phyloP scores from a whole-genome alignment of 768 basidiomycete species.

The Arthromyces matolae region DNA sequence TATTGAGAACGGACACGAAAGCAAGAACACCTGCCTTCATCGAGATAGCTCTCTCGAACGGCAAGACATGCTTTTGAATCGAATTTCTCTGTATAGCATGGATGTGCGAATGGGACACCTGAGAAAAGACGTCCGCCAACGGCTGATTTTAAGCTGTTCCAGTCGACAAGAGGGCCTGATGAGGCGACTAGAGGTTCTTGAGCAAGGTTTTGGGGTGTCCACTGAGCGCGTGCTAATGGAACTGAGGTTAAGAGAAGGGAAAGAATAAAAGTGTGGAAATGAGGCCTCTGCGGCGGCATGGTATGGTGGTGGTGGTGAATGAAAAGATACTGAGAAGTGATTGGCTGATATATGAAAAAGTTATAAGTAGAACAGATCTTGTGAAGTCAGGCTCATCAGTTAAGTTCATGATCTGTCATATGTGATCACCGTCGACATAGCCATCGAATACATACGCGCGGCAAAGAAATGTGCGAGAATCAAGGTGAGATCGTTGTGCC shows the following conservation, averaged over 20 bases:
- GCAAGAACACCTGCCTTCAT: conserved; percentile 15
- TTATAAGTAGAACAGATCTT: too few species aligned
- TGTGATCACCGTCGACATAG: too few species aligned
- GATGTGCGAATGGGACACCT: conserved; percentile 21
- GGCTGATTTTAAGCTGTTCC: conserved; percentile 15
- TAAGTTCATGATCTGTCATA: too few species aligned
- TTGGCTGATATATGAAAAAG: too few species aligned
- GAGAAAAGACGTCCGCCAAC: conserved; percentile 16
- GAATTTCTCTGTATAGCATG: conserved; percentile 19
- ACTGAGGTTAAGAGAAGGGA: neutral
- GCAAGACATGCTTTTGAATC: conserved; percentile 14
- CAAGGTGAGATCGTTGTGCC: too few species aligned
- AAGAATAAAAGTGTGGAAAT: too few species aligned
- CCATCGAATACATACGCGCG: too few species aligned
- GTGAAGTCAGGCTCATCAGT: too few species aligned
- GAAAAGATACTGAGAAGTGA: too few species aligned
- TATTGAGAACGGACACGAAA: neutral
- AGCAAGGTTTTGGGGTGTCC: neutral
- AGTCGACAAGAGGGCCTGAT: conserved; percentile 8
- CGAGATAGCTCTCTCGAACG: conserved; percentile 16
- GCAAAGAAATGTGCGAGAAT: too few species aligned
- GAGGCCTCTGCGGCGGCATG: too few species aligned
- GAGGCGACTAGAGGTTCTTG: conserved; percentile 6
- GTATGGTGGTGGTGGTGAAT: too few species aligned
- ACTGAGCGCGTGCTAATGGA: neutral